These are phyloP conservation scores for Saccharum hybrid DNA, from an alignment of 202 grass and related monocot genomes.

Conservation along the genomic window DNA sequence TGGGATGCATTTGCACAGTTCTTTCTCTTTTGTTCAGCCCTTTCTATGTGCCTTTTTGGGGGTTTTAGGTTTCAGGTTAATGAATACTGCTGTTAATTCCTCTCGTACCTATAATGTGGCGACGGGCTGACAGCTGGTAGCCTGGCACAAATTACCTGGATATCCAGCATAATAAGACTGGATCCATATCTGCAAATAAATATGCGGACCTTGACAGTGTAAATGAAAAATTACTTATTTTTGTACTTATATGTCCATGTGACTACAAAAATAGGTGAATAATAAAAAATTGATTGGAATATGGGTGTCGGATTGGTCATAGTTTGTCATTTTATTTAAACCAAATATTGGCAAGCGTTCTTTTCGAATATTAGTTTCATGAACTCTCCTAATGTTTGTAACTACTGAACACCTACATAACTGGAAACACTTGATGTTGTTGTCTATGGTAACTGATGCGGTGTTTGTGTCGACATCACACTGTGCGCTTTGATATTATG, in stretches of 20 bases:
- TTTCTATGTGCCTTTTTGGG: slow-evolving; percentile 5
- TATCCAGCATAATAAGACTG: background rate
- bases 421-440: background rate
- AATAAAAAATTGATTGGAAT: background rate
- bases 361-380: background rate
- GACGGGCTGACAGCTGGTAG: slow-evolving; percentile 9
- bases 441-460: too few relatives aligned
- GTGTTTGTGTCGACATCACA: too few relatives aligned
- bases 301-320: background rate
- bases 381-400: background rate
- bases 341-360: background rate
- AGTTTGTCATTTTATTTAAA: background rate
- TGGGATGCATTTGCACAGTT: background rate
- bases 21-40: slow-evolving; percentile 7
- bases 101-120: background rate
- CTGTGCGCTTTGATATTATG: background rate
- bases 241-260: background rate
- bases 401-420: background rate
- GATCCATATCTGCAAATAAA: background rate
- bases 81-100: slow-evolving; percentile 3
- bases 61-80: background rate
- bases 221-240: background rate
- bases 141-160: slow-evolving; percentile 11
- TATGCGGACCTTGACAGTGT: background rate
- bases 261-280: background rate